These are phyloP conservation scores for Peterozyma xylosa DNA, from an alignment of 805 yeast genomes.

Conservation along the genomic window DNA sequence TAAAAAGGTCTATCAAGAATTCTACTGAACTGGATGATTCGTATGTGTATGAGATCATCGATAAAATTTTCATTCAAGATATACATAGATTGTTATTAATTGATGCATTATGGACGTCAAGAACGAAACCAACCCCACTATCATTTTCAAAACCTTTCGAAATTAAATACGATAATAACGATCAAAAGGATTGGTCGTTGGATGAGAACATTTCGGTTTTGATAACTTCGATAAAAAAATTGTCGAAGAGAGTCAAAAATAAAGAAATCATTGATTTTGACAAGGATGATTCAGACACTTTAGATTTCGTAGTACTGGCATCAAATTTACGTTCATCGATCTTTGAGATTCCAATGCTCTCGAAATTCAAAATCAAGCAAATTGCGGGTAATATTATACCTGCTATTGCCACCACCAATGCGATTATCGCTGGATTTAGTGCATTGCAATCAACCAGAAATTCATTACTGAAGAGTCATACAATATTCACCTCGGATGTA, in stretches of 20 bases:
- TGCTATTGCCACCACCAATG: slow-evolving; percentile 97
- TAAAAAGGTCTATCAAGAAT: slow-evolving; percentile 29
- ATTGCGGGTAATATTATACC: slow-evolving; percentile 98
- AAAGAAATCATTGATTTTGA: slow-evolving; percentile 57
- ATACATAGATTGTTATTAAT: slow-evolving; percentile 65
- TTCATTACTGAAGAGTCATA: slow-evolving; percentile 23
- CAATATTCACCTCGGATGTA: slow-evolving; percentile 43
- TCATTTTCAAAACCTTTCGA: no score
- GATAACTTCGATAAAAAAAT: slow-evolving; percentile 32
- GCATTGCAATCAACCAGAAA: slow-evolving; percentile 60
- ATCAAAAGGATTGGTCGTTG: slow-evolving; percentile 50
- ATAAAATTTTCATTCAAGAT: slow-evolving; percentile 65
- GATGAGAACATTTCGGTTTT: slow-evolving; percentile 60
- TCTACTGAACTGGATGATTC: slow-evolving; percentile 13
- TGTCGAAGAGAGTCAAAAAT: slow-evolving; percentile 39
- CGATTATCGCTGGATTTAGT: slow-evolving; percentile 87
- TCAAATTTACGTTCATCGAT: slow-evolving; percentile 69
- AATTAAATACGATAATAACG: slow-evolving; percentile 22
- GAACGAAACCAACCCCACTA: slow-evolving; percentile 65
- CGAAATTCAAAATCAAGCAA: slow-evolving; percentile 84
- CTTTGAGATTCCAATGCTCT: slow-evolving; percentile 62
- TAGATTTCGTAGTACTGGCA: slow-evolving; percentile 81
- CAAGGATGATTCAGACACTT: slow-evolving; percentile 90
- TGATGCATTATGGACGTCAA: slow-evolving; percentile 70
- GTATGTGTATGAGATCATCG: slow-evolving; percentile 38